These are phyloP conservation scores for Arthrocladium fulminans DNA, from an alignment of 2,329 filamentous ascomycete genomes.

Conservation along the genomic window DNA sequence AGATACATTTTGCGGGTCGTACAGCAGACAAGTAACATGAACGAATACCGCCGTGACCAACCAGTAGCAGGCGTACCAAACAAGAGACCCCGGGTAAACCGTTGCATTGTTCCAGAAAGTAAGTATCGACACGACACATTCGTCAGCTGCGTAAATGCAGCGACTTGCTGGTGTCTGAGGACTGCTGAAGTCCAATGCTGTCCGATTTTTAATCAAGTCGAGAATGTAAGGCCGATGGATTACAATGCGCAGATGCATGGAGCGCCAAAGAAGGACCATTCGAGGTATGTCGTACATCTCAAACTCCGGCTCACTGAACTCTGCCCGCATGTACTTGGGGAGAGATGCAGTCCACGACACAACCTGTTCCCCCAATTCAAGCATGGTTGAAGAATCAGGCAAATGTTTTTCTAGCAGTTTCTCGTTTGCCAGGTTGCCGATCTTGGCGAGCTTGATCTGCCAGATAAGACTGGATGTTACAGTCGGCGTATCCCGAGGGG, in stretches of 20 bases:
- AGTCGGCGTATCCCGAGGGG: not conserved
- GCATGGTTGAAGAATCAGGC: slow-evolving; percentile 8
- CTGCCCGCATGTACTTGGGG: slow-evolving; percentile 6
- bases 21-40: no score
- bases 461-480: slow-evolving; percentile 9
- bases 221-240: slow-evolving; percentile 22
- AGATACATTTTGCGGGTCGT: no score
- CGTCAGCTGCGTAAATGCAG: no score
- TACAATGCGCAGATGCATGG: slow-evolving; percentile 22
- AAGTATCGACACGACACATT: no score
- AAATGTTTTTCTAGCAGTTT: not conserved
- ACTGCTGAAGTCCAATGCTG: slow-evolving; percentile 16
- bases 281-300: slow-evolving; percentile 15
- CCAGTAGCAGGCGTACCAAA: no score
- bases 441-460: slow-evolving; percentile 8
- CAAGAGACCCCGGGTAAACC: no score
- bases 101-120: no score
- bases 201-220: slow-evolving; percentile 12
- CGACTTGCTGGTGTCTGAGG: no score
- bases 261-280: slow-evolving; percentile 19
- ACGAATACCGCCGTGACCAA: no score
- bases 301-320: slow-evolving; percentile 11
- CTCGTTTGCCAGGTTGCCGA: slow-evolving; percentile 7
- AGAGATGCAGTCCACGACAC: not conserved
- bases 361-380: slow-evolving; percentile 11